Evolutionary conservation across 2,329 filamentous ascomycete genomes (phyloP).

Genomic region (Metarhizium sp.): DNA sequence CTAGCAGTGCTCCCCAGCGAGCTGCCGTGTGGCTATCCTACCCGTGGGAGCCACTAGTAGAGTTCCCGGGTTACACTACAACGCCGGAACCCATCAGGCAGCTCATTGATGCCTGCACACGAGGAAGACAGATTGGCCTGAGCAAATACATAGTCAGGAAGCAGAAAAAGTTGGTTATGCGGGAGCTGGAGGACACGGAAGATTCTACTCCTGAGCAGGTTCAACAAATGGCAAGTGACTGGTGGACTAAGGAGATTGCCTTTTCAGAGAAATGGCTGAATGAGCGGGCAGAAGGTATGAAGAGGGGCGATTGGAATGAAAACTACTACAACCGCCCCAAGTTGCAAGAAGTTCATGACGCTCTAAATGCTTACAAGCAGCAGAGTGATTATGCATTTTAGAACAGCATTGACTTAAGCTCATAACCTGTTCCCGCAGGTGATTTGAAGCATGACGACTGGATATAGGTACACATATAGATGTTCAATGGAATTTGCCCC

Average conservation of each 20-base stretch:
- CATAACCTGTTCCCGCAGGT: neutral
- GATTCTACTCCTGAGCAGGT: constrained; percentile 26
- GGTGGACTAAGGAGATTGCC: constrained; percentile 40
- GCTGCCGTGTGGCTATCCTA: constrained; percentile 52
- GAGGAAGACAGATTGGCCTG: constrained; percentile 35
- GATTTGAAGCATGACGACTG: neutral
- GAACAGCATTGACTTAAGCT: neutral
- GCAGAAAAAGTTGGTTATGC: constrained; percentile 36
- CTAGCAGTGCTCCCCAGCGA: constrained; percentile 46
- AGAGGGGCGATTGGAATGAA: constrained; percentile 35
- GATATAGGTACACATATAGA: neutral
- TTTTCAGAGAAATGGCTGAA: constrained; percentile 38
- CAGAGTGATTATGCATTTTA: neutral
- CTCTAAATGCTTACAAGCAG: constrained; percentile 17
- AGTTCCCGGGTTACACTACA: constrained; percentile 43
- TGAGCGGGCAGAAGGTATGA: constrained; percentile 27
- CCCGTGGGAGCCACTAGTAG: constrained; percentile 42
- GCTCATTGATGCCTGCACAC: constrained; percentile 44
- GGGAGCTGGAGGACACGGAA: constrained; percentile 20
- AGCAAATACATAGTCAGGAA: constrained; percentile 34
- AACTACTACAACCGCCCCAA: constrained; percentile 41
- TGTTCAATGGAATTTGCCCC: neutral
- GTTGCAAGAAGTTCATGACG: constrained; percentile 31
- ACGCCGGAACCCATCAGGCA: constrained; percentile 36
- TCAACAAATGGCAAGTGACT: constrained; percentile 29